Evolutionary conservation across 2,329 filamentous ascomycete species (phyloP).

Genomic region (Fusarium armeniacum): DNA sequence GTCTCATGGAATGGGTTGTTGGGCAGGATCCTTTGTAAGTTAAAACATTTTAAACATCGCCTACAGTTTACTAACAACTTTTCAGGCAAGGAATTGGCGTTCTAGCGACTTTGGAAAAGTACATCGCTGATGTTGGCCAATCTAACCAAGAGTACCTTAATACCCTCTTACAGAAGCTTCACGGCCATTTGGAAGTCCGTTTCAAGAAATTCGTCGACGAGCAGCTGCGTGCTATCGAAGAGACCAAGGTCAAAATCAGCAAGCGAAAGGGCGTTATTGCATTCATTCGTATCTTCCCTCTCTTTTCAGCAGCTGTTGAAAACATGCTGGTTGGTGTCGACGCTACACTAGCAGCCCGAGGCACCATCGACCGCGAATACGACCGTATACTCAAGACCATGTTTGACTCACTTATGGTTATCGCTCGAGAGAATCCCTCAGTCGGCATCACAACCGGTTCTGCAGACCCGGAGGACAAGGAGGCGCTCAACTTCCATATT

Average conservation of each 20-base stretch:
- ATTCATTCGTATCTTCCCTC: conserved; percentile 93
- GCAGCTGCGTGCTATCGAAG: conserved; percentile 94
- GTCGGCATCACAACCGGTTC: conserved; percentile 60
- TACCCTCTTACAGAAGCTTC: conserved; percentile 82
- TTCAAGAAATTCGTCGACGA: conserved; percentile 94
- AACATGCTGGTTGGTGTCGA: conserved; percentile 79
- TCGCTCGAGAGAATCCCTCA: conserved; percentile 78
- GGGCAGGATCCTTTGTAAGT: conserved; percentile 84
- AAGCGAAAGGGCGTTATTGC: conserved; percentile 97
- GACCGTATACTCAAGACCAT: conserved; percentile 90
- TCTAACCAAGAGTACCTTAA: conserved; percentile 94
- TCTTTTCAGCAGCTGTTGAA: conserved; percentile 86
- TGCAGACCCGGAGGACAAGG: conserved; percentile 85
- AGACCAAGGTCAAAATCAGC: conserved; percentile 99
- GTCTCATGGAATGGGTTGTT: conserved; percentile 86
- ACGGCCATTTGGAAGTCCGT: conserved; percentile 78
- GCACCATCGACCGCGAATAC: conserved; percentile 88
- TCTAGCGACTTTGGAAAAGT: conserved; percentile 83
- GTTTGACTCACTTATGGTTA: conserved; percentile 97
- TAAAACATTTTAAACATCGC: background rate
- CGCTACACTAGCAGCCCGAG: conserved; percentile 73
- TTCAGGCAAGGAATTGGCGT: conserved; percentile 89
- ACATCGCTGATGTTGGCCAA: conserved; percentile 83
- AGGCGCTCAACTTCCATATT: conserved; percentile 97
- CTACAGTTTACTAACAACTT: conserved; percentile 33